phyloP scores from a whole-genome alignment of 2,329 filamentous ascomycete species.

The Hawksworthiomyces lignivorus region DNA sequence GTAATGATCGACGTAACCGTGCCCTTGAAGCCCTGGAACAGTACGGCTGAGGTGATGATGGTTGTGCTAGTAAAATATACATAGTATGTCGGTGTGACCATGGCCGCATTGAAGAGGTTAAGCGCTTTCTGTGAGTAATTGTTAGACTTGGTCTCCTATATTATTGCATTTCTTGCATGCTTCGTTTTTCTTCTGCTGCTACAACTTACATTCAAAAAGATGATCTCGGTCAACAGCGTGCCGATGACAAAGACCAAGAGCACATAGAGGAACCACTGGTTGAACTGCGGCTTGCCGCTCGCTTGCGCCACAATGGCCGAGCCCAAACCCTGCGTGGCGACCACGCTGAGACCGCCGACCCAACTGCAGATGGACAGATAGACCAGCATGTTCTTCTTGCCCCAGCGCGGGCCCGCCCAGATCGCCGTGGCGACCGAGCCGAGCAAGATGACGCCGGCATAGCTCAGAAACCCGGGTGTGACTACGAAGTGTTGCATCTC shows the following conservation, averaged over 20 bases:
- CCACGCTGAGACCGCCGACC: conserved; percentile 88
- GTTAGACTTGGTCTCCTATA: no score
- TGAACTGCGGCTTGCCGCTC: conserved; percentile 77
- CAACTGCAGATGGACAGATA: conserved; percentile 95
- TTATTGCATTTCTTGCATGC: no score
- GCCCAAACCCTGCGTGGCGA: conserved; percentile 87
- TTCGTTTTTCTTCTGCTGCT: no score
- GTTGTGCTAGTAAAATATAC: conserved; percentile 96
- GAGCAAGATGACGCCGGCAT: conserved; percentile 74
- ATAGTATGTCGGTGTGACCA: conserved; percentile 97
- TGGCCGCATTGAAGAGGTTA: conserved; percentile 91
- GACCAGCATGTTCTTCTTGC: conserved; percentile 95
- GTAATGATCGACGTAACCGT: conserved; percentile 73
- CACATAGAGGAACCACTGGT: conserved; percentile 95
- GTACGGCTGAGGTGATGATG: conserved; percentile 84
- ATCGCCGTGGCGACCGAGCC: conserved; percentile 65
- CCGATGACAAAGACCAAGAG: conserved; percentile 80
- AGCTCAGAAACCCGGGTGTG: conserved; percentile 76
- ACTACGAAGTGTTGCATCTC: conserved; percentile 87
- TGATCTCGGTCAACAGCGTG: conserved; percentile 89
- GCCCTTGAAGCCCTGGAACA: conserved; percentile 92
- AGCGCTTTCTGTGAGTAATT: conserved; percentile 81
- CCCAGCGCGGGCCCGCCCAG: conserved; percentile 79
- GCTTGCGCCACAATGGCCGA: conserved; percentile 85
- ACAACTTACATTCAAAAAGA: conserved; percentile 92